Evolutionary conservation across 2,329 filamentous ascomycete genomes (phyloP), one percentile per base, ranked within the genome.

Genomic region (Thielaviopsis cerberus): DNA sequence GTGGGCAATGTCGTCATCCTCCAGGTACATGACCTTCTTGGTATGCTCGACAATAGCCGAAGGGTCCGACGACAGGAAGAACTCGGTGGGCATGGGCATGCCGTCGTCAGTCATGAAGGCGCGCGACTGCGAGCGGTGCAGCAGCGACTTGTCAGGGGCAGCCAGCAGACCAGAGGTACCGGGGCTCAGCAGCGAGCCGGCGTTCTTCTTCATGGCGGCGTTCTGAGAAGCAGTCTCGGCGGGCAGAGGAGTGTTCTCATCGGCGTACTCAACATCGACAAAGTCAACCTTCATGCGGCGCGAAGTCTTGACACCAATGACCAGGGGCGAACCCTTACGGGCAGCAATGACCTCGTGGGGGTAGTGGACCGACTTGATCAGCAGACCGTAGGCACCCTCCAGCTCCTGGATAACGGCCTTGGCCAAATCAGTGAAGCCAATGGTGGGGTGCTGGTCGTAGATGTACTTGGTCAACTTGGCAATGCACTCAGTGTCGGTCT

Each of bases 241-340:
- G 41, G 92, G 85, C 62, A 98, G 85, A 64, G 86, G 80, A 64
- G 76, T 77, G 67, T 84, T 83, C 66, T 95, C 88, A 67, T 95
- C 89, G 55, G 85, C 86, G 72, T 91, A 97, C 75, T 98, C 92
- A 62, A 98, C 92, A 70, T 98, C 92, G 70, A 98, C 92, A 68
- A 98, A 98, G 76, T 98, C 92, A 63, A 98, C 92, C 85, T 97
- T 98, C 92, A 98, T 97, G 76, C 94, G 94, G 78, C 86, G 94
- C 74, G 89, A 80, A 59, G 92, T 97, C 76, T 89, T 87, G 70
- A 98, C 92, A 74, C 92, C 92, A 66, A 98, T 63, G 63, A 98
- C 92, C 62, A 98, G 81, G 51, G 92, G 92, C 62, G 92, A 98
- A 74, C 92, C 92, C 81, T 98, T 98, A 67, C 92, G 88, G 70